Percentiles rank a stretch among this genome's conserved stretches.
Evolutionary conservation across 2,329 filamentous ascomycete genomes (phyloP).

Genomic region (Diaporthe longicolla): DNA sequence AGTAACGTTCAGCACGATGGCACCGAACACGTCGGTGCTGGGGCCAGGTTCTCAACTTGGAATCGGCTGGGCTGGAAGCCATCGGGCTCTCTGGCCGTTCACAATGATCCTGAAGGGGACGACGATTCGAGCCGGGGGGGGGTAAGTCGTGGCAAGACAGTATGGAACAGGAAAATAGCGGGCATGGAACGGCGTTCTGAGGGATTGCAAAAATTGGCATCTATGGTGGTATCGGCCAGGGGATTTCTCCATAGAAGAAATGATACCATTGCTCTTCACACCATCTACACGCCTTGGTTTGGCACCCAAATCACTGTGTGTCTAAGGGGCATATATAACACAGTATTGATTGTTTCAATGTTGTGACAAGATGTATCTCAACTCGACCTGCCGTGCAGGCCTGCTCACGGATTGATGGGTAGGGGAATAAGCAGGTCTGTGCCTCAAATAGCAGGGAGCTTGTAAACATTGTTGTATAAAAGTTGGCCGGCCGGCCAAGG

Average conservation of each 20-base stretch:
- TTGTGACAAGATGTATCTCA: neutral
- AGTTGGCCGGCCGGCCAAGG: neutral
- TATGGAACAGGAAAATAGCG: slow-evolving; percentile 20
- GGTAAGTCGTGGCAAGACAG: neutral
- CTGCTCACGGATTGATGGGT: neutral
- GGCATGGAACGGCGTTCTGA: slow-evolving; percentile 30
- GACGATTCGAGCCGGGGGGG: neutral
- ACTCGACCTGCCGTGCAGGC: neutral
- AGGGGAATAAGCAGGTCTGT: slow-evolving; percentile 5
- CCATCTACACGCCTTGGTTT: neutral
- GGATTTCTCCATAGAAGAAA: slow-evolving; percentile 26
- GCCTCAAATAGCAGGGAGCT: neutral
- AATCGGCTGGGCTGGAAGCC: neutral
- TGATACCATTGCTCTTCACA: slow-evolving; percentile 33
- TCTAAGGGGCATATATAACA: no score
- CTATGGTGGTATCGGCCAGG: slow-evolving; percentile 23
- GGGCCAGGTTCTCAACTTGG: neutral
- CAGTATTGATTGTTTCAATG: neutral
- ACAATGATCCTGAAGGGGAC: neutral
- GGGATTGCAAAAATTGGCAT: slow-evolving; percentile 18
- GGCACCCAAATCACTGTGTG: neutral
- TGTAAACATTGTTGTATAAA: neutral
- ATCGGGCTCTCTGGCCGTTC: neutral
- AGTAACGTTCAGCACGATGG: neutral
- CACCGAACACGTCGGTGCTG: neutral